Evolutionary conservation across 2,329 filamentous ascomycete species (phyloP).

Genomic region (Fusarium phyllophilum): DNA sequence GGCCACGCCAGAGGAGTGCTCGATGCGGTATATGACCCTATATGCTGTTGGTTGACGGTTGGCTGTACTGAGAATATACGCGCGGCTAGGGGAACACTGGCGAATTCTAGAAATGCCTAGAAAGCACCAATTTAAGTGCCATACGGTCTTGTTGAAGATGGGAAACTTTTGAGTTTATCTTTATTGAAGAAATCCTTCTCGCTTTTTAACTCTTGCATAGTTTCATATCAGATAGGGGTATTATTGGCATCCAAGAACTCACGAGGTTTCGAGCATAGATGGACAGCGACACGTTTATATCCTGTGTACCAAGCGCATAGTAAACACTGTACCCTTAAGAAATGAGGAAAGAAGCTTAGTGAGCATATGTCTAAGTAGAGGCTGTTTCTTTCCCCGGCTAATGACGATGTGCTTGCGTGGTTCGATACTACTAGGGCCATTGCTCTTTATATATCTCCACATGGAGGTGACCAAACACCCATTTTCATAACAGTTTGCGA

Average conservation of each 20-base stretch:
- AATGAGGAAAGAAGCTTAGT: neutral
- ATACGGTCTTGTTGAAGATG: neutral
- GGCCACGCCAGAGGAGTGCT: neutral
- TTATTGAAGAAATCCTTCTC: neutral
- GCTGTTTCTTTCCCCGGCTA: neutral
- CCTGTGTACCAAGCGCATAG: neutral
- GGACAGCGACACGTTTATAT: neutral
- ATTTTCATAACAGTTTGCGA: neutral
- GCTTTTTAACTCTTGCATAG: neutral
- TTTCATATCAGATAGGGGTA: neutral
- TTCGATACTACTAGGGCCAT: neutral
- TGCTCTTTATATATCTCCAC: neutral
- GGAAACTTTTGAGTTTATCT: neutral
- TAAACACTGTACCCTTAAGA: neutral
- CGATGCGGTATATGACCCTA: neutral
- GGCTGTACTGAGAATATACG: neutral
- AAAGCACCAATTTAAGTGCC: neutral
- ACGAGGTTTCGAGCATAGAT: neutral
- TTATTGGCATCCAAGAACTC: neutral
- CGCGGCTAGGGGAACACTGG: slow-evolving; percentile 3
- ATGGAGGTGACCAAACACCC: neutral
- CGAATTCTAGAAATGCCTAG: neutral
- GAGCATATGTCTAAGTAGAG: neutral
- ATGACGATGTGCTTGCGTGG: neutral
- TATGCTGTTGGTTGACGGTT: neutral